phyloP scores from a whole-genome alignment of 371 early-diverging fungal genomes.

The Mortierella sp. region DNA sequence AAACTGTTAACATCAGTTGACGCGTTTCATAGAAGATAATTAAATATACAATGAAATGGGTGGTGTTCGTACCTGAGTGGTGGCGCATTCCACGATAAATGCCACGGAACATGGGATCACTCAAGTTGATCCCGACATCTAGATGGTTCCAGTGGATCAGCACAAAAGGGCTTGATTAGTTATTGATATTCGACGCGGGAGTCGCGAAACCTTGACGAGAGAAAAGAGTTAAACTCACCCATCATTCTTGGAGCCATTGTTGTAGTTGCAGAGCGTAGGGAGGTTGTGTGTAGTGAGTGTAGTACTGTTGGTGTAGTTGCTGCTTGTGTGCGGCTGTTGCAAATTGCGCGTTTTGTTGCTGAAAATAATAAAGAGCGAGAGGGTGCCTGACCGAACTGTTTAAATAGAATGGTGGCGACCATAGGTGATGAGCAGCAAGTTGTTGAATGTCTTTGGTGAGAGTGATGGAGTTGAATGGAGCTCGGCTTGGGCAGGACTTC shows the following conservation, averaged over 20 bases:
- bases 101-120: conserved; percentile 89
- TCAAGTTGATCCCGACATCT: conserved; percentile 90
- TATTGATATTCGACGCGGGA: background rate
- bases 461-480: conserved; percentile 12
- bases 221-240: background rate
- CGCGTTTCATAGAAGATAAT: background rate
- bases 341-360: background rate
- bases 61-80: conserved; percentile 68
- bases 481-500: background rate
- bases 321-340: background rate
- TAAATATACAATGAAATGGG: background rate
- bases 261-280: background rate
- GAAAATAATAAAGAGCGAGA: background rate
- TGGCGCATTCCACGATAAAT: conserved; percentile 82
- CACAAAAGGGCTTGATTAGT: background rate
- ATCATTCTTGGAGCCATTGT: conserved; percentile 9
- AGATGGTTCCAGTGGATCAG: background rate
- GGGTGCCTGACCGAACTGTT: background rate
- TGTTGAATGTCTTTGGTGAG: background rate
- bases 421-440: background rate
- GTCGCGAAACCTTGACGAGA: background rate
- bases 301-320: background rate
- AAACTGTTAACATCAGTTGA: background rate
- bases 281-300: background rate
- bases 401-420: background rate